Conservation (phyloP, 768 basidiomycete genomes). For the Serpula lacrymans region DNA sequence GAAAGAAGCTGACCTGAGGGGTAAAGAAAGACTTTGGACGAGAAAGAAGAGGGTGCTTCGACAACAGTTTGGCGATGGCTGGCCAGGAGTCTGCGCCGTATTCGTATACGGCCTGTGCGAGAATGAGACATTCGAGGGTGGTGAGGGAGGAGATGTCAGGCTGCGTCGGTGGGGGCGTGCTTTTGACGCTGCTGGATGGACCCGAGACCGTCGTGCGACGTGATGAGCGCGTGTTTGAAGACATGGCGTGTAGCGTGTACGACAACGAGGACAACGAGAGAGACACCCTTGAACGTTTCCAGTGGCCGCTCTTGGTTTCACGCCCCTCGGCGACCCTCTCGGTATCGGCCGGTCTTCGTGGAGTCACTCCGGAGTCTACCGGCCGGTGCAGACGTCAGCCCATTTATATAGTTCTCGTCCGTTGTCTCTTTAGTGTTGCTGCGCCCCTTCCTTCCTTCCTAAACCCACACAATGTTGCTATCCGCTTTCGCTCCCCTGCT, state of each 20-base stretch:
- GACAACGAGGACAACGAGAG: background rate
- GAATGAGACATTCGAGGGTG: constrained; percentile 69
- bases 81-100: constrained; percentile 70
- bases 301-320: too few relatives aligned
- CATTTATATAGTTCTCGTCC: constrained; percentile 16
- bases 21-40: constrained; percentile 67
- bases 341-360: background rate
- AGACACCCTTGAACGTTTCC: background rate
- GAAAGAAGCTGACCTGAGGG: constrained; percentile 48
- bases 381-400: constrained; percentile 8
- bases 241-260: background rate
- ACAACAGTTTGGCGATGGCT: constrained; percentile 59
- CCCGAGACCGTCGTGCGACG: constrained; percentile 7
- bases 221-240: constrained; percentile 33
- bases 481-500: constrained; percentile 37
- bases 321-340: background rate
- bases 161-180: constrained; percentile 5
- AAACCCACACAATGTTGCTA: constrained; percentile 39
- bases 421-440: constrained; percentile 9
- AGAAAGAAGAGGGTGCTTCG: constrained; percentile 65
- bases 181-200: background rate
- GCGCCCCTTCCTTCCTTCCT: constrained; percentile 12
- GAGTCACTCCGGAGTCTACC: background rate
- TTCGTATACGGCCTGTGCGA: constrained; percentile 86
- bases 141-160: constrained; percentile 14